Evolutionary conservation across 2,329 filamentous ascomycete genomes (phyloP), one percentile per base, ranked within the genome.

Genomic region (Colletotrichum tanaceti): DNA sequence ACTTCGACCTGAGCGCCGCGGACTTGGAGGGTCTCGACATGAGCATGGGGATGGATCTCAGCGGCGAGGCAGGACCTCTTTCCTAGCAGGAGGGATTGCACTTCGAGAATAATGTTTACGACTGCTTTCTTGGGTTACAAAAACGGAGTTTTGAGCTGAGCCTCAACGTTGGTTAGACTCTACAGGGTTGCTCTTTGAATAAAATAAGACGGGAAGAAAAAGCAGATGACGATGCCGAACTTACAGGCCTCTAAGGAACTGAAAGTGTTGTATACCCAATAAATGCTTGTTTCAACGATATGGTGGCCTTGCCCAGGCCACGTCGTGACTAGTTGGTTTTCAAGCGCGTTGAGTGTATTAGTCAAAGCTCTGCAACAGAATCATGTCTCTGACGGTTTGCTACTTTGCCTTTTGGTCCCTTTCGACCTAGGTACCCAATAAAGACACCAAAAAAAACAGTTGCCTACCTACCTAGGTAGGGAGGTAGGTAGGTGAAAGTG

Each of bases 1-100:
- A 80, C 63, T 82, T 84, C 74, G 79, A 82, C 20, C 78, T 82
- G 11, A 58, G 47, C 66, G 73, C 75, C 44, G 69, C 74, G 49
- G 75, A 76, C 16, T 59, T 73, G 54, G 59, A 58, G 39, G 66
- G 64, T n/a, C 44, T 70, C 22, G 57, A 70, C 18, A 22, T 62
- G 65, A 70, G 22, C 47, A 66, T 71, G 59, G 65, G 50, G 11
- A 65, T 68, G 65, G 65, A 58, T 32, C n/a, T 68, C 16, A 28
- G 49, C 20, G 63, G 44, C 9, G 65, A 55, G 22, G 62, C 38
- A 5, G 65, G 55, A 7, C 55, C 55, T 46, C 24, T 43, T 13
- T 52, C 5, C 24, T 65, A 67, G 49, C 5, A 11, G 4, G 16
- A 13, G 35, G 4, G 16, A 22, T 58, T 22, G 41, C 24, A 11